Conservation (phyloP, 140 eudicot genomes). For the Stevia rebaudiana region DNA sequence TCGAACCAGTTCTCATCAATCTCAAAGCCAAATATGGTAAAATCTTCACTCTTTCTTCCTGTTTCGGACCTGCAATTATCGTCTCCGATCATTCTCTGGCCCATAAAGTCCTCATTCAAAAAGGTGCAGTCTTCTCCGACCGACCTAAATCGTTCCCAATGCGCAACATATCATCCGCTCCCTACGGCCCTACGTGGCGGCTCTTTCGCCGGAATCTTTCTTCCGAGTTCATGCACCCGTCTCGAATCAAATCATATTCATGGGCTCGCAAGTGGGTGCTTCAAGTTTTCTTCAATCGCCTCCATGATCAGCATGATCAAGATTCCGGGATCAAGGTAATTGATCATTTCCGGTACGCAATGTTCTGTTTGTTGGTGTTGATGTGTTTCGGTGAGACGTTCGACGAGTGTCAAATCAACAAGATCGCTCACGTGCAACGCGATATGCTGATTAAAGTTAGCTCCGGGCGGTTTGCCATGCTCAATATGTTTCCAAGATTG, state of each 20-base stretch:
- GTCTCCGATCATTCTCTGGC: conserved; percentile 25
- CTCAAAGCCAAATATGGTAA: conserved; percentile 33
- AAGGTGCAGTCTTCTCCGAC: conserved; percentile 33
- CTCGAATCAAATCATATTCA: conserved; percentile 33
- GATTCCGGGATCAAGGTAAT: conserved; percentile 10
- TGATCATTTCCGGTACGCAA: conserved; percentile 41
- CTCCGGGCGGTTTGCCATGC: conserved; percentile 22
- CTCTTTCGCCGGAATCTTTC: conserved; percentile 36
- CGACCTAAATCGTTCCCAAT: conserved; percentile 36
- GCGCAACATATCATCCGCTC: conserved; percentile 39
- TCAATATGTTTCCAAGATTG: conserved; percentile 32
- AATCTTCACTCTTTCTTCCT: conserved; percentile 21
- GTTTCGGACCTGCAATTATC: conserved; percentile 22
- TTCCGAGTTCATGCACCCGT: conserved; percentile 43
- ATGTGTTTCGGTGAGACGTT: conserved; percentile 56
- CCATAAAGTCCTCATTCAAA: conserved; percentile 25
- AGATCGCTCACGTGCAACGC: conserved; percentile 25
- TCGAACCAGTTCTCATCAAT: conserved; percentile 23
- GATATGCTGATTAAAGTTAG: conserved; percentile 21
- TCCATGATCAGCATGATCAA: neutral
- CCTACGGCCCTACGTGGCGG: conserved; percentile 23
- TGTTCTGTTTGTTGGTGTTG: conserved; percentile 36
- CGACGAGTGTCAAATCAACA: conserved; percentile 30
- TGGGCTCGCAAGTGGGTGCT: conserved; percentile 44
- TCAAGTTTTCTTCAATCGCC: conserved; percentile 17